phyloP scores from a whole-genome alignment of 306 rosid species.

The Inga laurina region DNA sequence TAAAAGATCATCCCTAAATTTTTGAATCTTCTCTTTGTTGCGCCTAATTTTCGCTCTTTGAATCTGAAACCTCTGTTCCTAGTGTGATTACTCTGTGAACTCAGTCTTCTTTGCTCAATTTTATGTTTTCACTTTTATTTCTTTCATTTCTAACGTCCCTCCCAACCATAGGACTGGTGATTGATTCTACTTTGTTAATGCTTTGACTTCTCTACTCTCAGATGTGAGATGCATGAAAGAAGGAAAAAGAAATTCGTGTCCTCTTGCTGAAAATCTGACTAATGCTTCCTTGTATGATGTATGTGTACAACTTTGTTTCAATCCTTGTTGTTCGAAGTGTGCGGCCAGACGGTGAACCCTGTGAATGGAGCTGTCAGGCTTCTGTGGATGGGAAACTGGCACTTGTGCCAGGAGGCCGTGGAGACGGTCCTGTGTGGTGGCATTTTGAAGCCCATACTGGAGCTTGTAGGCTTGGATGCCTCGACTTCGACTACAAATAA shows the following conservation, averaged over 20 bases:
- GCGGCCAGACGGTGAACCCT: constrained; percentile 87
- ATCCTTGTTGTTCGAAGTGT: constrained; percentile 82
- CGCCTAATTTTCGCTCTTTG: too few relatives aligned
- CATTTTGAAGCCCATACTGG: constrained; percentile 57
- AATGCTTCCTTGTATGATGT: not conserved
- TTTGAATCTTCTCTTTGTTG: too few relatives aligned
- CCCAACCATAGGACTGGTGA: constrained; percentile 80
- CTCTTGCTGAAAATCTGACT: not conserved
- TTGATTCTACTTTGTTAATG: not conserved
- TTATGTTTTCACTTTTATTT: too few relatives aligned
- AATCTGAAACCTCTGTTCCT: too few relatives aligned
- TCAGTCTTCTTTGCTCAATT: too few relatives aligned
- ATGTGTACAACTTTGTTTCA: constrained; percentile 65
- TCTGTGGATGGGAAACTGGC: constrained; percentile 83
- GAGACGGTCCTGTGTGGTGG: constrained; percentile 91
- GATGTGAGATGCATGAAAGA: not conserved
- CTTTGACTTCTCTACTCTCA: not conserved
- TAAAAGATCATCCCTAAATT: too few relatives aligned
- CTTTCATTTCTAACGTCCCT: constrained; percentile 93
- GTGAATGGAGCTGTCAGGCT: constrained; percentile 89
- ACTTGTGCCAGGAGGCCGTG: constrained; percentile 86
- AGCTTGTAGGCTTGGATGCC: constrained; percentile 35
- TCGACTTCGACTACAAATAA: constrained; percentile 50
- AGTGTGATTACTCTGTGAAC: too few relatives aligned
- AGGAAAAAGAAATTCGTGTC: too few relatives aligned